Percentiles rank a stretch among this genome's conserved stretches.
Conservation (phyloP, 306 rosid species). For the Cicer cuneatum region DNA sequence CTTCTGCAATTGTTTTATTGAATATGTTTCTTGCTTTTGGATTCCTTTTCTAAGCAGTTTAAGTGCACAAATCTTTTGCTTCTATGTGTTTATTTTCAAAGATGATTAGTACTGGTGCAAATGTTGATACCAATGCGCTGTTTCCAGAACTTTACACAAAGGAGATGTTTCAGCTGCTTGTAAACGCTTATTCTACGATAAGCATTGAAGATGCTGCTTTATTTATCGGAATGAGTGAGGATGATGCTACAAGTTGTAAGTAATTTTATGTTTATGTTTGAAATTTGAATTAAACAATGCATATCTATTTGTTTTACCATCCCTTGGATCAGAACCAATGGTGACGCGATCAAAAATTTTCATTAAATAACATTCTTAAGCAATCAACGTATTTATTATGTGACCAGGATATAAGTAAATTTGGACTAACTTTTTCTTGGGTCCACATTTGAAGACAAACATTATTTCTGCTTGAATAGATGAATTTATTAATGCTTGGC, state of each 20-base stretch:
- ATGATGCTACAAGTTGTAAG: conserved; percentile 76
- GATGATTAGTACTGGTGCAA: background rate
- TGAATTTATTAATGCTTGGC: background rate
- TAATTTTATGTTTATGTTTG: conserved; percentile 30
- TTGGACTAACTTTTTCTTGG: background rate
- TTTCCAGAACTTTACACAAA: conserved; percentile 81
- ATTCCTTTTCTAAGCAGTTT: conserved; percentile 10
- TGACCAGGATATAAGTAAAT: background rate
- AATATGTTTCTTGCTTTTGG: conserved; percentile 13
- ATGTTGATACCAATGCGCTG: conserved; percentile 14
- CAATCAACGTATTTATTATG: background rate
- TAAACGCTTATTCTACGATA: conserved; percentile 91
- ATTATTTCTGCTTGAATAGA: background rate
- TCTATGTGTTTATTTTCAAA: conserved; percentile 1
- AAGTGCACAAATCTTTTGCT: conserved; percentile 12
- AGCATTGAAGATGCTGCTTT: conserved; percentile 74
- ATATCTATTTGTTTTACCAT: background rate
- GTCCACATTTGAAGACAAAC: background rate
- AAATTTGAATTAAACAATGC: background rate
- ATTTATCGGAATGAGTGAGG: conserved; percentile 84
- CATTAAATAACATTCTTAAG: background rate
- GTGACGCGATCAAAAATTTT: conserved; percentile 17
- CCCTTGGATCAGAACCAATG: conserved; percentile 14
- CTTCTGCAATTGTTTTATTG: conserved; percentile 11
- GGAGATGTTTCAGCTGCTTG: conserved; percentile 84